phyloP scores from a whole-genome alignment of 768 basidiomycete species.

The Pleurotus tuber-regium region DNA sequence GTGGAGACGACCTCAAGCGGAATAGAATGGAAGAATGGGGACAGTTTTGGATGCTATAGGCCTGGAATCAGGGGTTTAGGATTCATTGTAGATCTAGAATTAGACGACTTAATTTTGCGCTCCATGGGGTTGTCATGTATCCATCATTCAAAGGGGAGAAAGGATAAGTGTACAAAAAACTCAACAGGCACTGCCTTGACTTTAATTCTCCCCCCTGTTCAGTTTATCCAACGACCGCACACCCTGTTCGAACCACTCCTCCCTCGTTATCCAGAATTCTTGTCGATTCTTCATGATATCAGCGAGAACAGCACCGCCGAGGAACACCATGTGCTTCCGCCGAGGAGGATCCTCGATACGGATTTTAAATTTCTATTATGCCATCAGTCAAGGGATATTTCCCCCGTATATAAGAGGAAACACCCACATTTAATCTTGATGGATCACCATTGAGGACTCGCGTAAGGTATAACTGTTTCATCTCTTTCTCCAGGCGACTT shows the following conservation, averaged over 20 bases:
- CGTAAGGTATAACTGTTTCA: slow-evolving; percentile 98
- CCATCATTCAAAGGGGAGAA: too few relatives aligned
- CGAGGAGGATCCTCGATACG: slow-evolving; percentile 97
- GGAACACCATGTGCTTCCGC: slow-evolving; percentile 99
- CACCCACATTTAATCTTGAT: slow-evolving; percentile 77
- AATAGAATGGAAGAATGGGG: slow-evolving; percentile 40
- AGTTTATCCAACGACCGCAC: slow-evolving; percentile 81
- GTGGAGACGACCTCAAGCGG: slow-evolving; percentile 38
- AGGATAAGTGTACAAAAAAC: neutral
- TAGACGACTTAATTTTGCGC: too few relatives aligned
- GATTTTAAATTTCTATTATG: slow-evolving; percentile 94
- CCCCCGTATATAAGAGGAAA: neutral
- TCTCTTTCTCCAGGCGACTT: slow-evolving; percentile 96
- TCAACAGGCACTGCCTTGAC: neutral
- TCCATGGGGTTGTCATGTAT: too few relatives aligned
- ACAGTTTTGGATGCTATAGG: slow-evolving; percentile 38
- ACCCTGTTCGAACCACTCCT: slow-evolving; percentile 96
- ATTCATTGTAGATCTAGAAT: neutral
- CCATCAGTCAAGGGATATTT: neutral
- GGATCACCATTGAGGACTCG: slow-evolving; percentile 86
- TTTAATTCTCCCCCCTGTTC: slow-evolving; percentile 52
- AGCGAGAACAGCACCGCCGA: slow-evolving; percentile 96
- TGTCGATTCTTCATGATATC: slow-evolving; percentile 97
- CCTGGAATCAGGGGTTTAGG: neutral
- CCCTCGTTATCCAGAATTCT: slow-evolving; percentile 93